Percentiles rank a stretch among this genome's conserved stretches.
Conservation (phyloP, 2,329 filamentous ascomycete genomes). For the Ophiocordyceps camponoti-floridani region DNA sequence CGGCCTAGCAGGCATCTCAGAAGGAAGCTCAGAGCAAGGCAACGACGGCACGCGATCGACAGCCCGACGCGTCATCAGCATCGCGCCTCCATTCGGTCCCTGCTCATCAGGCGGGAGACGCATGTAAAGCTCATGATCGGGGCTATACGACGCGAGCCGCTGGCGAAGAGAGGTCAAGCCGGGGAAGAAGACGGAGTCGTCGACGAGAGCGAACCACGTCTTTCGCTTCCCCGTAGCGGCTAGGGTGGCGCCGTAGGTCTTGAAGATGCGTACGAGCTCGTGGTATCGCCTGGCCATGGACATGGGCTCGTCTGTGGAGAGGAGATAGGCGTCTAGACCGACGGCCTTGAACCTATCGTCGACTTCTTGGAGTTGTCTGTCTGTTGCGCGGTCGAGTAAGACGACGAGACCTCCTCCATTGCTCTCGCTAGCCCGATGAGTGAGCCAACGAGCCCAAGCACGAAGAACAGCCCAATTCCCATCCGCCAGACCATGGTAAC, state of each 20-base stretch:
- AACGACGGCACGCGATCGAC: conserved; percentile 15
- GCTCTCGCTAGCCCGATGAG: conserved; percentile 17
- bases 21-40: conserved; percentile 15
- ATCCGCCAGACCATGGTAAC: conserved; percentile 19
- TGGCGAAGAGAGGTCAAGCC: conserved; percentile 19
- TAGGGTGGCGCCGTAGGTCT: conserved; percentile 14
- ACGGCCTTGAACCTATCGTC: conserved; percentile 12
- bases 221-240: conserved; percentile 17
- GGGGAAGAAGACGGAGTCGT: conserved; percentile 28
- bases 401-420: conserved; percentile 26
- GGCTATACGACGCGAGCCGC: conserved; percentile 16
- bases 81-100: conserved; percentile 26
- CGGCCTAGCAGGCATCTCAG: conserved; percentile 5
- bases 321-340: conserved; percentile 22
- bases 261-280: conserved; percentile 17
- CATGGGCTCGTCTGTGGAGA: conserved; percentile 11
- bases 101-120: conserved; percentile 23
- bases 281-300: conserved; percentile 18
- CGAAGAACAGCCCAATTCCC: conserved; percentile 19
- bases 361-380: conserved; percentile 14
- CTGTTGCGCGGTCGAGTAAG: conserved; percentile 19
- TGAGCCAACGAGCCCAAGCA: conserved; percentile 28
- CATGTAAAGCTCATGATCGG: conserved; percentile 17
- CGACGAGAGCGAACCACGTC: conserved; percentile 23
- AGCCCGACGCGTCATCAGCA: conserved; percentile 21